These are phyloP conservation scores for Solanum microdontum DNA, from an alignment of 257 asterid genomes.

Conservation along the genomic window DNA sequence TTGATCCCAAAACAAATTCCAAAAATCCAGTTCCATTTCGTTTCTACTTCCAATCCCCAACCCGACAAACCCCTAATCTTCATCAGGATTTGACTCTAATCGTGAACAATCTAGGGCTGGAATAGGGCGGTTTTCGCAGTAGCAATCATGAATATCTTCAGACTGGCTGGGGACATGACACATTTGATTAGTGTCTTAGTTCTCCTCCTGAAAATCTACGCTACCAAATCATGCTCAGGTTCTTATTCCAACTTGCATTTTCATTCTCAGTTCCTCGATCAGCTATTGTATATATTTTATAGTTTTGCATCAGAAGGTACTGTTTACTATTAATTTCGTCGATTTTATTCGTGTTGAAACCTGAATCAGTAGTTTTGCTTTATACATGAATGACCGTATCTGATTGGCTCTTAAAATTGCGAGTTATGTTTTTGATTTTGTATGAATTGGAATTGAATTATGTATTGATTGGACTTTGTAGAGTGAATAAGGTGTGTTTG, in stretches of 20 bases:
- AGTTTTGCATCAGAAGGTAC: neutral
- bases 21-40: neutral
- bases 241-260: conserved; percentile 6
- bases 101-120: neutral
- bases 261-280: neutral
- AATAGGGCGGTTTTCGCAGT: neutral
- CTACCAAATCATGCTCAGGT: conserved; percentile 96
- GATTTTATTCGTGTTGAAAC: neutral
- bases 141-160: conserved; percentile 60
- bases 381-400: neutral
- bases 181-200: conserved; percentile 79
- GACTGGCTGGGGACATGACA: conserved; percentile 94
- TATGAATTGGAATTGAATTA: neutral
- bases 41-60: neutral
- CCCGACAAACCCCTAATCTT: neutral
- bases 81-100: neutral
- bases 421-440: neutral
- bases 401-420: neutral
- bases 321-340: neutral
- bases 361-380: neutral
- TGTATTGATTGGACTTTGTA: neutral
- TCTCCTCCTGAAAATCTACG: conserved; percentile 84
- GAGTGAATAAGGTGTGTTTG: neutral
- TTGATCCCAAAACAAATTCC: neutral
- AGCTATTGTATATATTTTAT: neutral